Evolutionary conservation across 768 basidiomycete species (phyloP), one percentile per base, ranked within the genome.

Genomic region (Phylloporus arenicola): DNA sequence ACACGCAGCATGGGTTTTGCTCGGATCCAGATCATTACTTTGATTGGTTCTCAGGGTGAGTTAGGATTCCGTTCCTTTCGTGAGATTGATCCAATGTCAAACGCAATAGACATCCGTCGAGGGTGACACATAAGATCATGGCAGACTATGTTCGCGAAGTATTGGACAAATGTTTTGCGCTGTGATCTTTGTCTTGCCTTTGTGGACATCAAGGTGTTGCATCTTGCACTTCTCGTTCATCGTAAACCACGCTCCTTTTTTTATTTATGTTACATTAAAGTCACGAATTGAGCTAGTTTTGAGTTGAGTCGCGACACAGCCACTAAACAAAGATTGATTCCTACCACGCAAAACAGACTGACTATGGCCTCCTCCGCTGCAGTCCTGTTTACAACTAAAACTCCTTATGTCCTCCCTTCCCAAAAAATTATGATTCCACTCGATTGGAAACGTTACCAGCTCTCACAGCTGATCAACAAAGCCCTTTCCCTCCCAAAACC

Each of bases 391-490:
- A 53, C 57, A 2, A 61, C 60, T n/a, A 60, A 57, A 34, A 45
- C 60, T 12, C 35, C 51, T 2, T 60, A 63, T 50, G 50, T 45
- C 11, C 49, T 61, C 11, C 60, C 60, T 0, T 76, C 83, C 1
- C 89, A 93, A 66, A 92, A 91, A 62, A 97, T 92, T 64, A 84
- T 96, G 82, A 85, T 98, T 14, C 95, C 96, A 2, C 75, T 83
- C 1, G 72, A 80, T 67, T 98, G 93, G 93, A 81, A 79, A 50
- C 83, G 95, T n/a, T 98, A 88, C 68, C 95, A 97, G 60, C 85
- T 99, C 29, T 97, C 94, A 1, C 92, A 97, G 53, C 84, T 98
- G 38, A 83, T 99, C 51, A 99, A 99, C 73, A 96, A 96, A 63
- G 90, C 94, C 1, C 74, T 98, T 24, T 77, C 79, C 22, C 79